Evolutionary conservation across 495 filamentous ascomycete genomes (phyloP), one percentile per base, ranked within the genome.

Genomic region (Apiosordaria backusii): DNA sequence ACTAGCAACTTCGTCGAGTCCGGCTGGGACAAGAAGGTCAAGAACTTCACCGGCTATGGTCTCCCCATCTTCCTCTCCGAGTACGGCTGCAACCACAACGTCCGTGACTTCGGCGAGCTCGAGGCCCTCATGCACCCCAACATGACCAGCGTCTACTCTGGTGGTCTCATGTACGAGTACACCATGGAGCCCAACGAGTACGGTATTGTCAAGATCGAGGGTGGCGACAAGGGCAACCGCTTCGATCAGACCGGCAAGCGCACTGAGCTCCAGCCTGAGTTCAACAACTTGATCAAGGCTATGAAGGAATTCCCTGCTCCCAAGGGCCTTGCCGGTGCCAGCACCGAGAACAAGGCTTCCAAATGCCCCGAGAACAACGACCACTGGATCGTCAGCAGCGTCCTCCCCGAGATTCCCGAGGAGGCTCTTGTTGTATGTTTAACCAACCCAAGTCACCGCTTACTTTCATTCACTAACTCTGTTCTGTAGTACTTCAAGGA

Each of bases 91-190:
- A 87, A 78, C 70, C 88, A 82, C 71, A 91, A 91, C 83, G 80
- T 75, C 58, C 95, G 95, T 68, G 79, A 88, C 75, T 99, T 96
- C 73, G 79, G 87, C 65, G 95, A 97, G 83, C 84, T 98, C 61
- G 73, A 78, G 59, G 80, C 93, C 50, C 86, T 98, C 65, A 97
- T 97, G 86, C 85, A 82, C 77, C 79, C 77, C 40, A 77, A 96
- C 65, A 99, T 99, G 95, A 94, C 91, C 2, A 67, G 74, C 57
- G 95, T 97, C 71, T 99, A 97, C 86, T 97, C 93, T 59, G 95
- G 95, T 72, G 95, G 95, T 74, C 87, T 99, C 57, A 91, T 97
- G 74, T 99, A 98, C 82, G 94, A 99, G 80, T 99, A 97, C 84
- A 88, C 89, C 64, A 80, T 92, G 77, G 93, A 96, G 77, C 77